These are phyloP conservation scores for Hypoxylon rickii DNA, from an alignment of 495 filamentous ascomycete genomes.

Conservation along the genomic window DNA sequence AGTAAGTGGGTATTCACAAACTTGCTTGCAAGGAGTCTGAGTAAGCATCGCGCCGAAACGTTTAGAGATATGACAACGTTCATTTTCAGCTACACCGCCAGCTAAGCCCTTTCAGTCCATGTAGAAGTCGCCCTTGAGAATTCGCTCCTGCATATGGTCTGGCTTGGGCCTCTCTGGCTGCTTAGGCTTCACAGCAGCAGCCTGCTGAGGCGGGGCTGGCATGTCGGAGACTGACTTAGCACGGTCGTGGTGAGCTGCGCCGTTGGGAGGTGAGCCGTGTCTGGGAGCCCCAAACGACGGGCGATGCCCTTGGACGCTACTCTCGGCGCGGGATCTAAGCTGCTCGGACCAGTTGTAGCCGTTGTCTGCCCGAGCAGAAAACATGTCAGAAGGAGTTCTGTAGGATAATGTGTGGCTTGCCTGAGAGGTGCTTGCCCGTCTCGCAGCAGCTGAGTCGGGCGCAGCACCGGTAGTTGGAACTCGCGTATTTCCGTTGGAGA, in stretches of 20 bases:
- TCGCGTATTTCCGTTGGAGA: slow-evolving; percentile 28
- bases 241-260: slow-evolving; percentile 58
- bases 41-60: background rate
- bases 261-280: slow-evolving; percentile 38
- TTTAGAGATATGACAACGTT: background rate
- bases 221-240: slow-evolving; percentile 71
- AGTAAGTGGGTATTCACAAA: background rate
- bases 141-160: slow-evolving; percentile 93
- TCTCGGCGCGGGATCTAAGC: slow-evolving; percentile 85
- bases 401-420: slow-evolving; percentile 58
- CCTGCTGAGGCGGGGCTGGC: slow-evolving; percentile 61
- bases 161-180: slow-evolving; percentile 68
- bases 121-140: slow-evolving; percentile 95
- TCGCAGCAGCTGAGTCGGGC: slow-evolving; percentile 30
- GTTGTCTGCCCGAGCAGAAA: slow-evolving; percentile 71
- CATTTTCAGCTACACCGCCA: background rate
- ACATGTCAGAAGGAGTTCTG: slow-evolving; percentile 65
- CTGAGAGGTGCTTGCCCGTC: slow-evolving; percentile 47
- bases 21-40: background rate
- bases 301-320: slow-evolving; percentile 67
- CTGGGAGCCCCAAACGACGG: slow-evolving; percentile 53
- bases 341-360: slow-evolving; percentile 94
- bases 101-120: slow-evolving; percentile 81
- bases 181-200: slow-evolving; percentile 46
- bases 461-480: slow-evolving; percentile 23